These are phyloP conservation scores for Trypanosoma rangeli DNA, from an alignment of 208 protist genomes.

Conservation along the genomic window DNA sequence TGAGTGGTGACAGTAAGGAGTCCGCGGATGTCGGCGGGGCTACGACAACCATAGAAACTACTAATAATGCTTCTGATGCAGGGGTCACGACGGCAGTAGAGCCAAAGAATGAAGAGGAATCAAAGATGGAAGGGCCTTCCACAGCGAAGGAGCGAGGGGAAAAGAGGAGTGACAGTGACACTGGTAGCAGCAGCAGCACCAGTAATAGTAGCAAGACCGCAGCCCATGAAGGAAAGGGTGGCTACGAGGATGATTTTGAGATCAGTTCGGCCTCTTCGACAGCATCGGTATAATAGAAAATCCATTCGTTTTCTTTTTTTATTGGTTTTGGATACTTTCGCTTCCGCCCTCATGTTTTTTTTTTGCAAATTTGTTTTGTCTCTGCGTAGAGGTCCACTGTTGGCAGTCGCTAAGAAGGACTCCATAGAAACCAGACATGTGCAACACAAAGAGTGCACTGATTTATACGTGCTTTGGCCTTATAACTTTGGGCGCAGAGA, in stretches of 20 bases:
- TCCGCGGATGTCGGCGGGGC: background rate
- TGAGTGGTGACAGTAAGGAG: conserved; percentile 12
- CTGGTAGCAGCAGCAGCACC: background rate
- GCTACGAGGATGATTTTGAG: conserved; percentile 37
- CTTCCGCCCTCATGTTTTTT: background rate
- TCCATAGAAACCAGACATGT: background rate
- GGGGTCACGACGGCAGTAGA: background rate
- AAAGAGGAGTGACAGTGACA: background rate
- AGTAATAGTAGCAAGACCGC: background rate
- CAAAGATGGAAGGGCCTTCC: background rate
- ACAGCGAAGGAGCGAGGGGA: background rate
- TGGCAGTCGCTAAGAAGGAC: background rate
- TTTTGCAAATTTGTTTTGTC: background rate
- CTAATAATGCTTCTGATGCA: conserved; percentile 1
- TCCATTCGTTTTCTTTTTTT: conserved; percentile 5
- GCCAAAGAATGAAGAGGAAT: background rate
- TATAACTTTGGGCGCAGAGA: background rate
- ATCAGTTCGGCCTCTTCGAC: conserved; percentile 17
- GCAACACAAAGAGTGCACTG: background rate
- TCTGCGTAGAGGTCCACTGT: background rate
- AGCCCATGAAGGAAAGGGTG: conserved; percentile 4
- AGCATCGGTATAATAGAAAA: conserved; percentile 1
- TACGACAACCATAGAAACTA: conserved; percentile 7
- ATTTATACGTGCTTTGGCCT: background rate
- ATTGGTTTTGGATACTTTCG: background rate